Conservation (phyloP, 1,284 basidiomycete species). For the Cryptococcus hybrid region DNA sequence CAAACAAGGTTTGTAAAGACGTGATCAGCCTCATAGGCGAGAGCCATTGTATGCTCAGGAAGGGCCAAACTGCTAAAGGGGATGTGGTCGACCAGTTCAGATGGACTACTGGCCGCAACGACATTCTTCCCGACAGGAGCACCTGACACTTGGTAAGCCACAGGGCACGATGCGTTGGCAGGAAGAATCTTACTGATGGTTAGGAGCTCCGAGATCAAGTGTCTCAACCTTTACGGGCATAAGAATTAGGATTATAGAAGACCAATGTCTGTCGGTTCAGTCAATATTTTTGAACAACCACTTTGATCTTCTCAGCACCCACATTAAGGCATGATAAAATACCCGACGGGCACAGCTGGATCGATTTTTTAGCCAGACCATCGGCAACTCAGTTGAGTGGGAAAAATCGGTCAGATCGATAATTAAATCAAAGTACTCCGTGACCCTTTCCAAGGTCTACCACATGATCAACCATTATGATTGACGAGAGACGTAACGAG, state of each 20-base stretch:
- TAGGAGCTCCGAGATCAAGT: constrained; percentile 57
- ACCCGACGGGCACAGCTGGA: constrained; percentile 67
- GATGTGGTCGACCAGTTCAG: constrained; percentile 72
- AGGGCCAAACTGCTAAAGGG: constrained; percentile 54
- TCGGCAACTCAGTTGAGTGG: constrained; percentile 70
- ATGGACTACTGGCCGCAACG: constrained; percentile 52
- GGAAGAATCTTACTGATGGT: constrained; percentile 63
- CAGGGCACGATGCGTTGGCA: background rate
- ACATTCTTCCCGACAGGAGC: constrained; percentile 58
- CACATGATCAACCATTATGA: constrained; percentile 10
- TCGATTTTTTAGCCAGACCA: constrained; percentile 77
- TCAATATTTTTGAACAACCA: constrained; percentile 53
- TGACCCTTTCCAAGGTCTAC: constrained; percentile 38
- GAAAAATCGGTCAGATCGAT: constrained; percentile 80
- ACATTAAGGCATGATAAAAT: constrained; percentile 34
- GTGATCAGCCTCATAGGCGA: constrained; percentile 42
- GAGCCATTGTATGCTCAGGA: constrained; percentile 41
- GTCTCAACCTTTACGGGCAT: constrained; percentile 71
- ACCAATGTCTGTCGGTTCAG: constrained; percentile 54
- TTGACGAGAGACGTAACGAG: background rate
- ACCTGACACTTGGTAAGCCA: constrained; percentile 49
- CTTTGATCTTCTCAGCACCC: constrained; percentile 50
- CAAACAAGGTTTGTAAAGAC: constrained; percentile 43
- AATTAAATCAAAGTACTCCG: constrained; percentile 65
- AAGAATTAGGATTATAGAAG: constrained; percentile 74